Base-by-base conservation (phyloP, 768 basidiomycete species). In the Chalciporus piperatus region DNA sequence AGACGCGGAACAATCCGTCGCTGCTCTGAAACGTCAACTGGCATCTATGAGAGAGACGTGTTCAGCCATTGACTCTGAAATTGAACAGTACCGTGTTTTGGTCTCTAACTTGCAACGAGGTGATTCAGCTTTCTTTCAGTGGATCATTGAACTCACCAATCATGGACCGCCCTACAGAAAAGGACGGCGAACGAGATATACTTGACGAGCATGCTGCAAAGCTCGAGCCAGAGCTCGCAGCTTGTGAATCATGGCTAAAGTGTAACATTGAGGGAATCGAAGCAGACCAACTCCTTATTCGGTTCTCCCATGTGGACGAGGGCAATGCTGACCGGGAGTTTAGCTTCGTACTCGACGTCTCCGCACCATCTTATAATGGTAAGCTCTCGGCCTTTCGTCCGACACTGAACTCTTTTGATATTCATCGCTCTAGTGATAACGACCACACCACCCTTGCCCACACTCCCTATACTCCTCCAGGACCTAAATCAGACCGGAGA, bases 201-300 rank as follows among this genome's bases (percentile, higher is more conserved):
- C 72, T 91, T 39, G 76, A 72, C 23, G 65, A 72, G 3, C 79
- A 84, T 61, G 80, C 81, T 25, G 74, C 78, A 9, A 72, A 70
- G 28, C 66, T 80, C 12, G 66, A 72, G 2, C 80, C 81, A 2
- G 86, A 90, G 57, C 69, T 89, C 22, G 67, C 71, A 3, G 76
- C 70, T 13, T 79, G 79, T 56, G 83, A 89, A 70, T 73, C 74
- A 7, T 69, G 73, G 30, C 70, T 90, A 28, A 77, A 78, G 14
- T 87, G 83, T 64, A 68, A 75, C 14, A 77, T 94, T n/a, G 90
- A 94, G 66, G 91, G 91, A 35, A 79, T 94, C 38, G 83, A 83
- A 59, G 75, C 74, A 32, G 85, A 89, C 64, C 77, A 82, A 42
- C 75, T 94, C 17, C 76, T 93, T 41, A 72, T 94, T 48, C 82